Conservation (phyloP, 192 early-diverging fungal genomes). For the Coemansia sp. region DNA sequence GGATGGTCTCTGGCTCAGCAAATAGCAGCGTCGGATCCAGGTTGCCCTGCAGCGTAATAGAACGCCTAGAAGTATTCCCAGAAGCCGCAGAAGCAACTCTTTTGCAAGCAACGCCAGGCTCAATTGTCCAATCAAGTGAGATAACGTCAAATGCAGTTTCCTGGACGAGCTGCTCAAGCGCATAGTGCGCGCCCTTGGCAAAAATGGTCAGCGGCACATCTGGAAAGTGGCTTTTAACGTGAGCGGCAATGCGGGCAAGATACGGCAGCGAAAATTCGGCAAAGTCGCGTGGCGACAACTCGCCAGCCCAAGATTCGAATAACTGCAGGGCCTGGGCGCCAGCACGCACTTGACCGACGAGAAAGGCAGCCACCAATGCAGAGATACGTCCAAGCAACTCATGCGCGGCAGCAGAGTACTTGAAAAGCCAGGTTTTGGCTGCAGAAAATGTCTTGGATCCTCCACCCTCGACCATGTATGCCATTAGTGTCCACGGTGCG, state of each 20-base stretch:
- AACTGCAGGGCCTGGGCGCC: constrained; percentile 97
- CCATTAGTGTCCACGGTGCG: constrained; percentile 97
- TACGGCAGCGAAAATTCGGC: constrained; percentile 87
- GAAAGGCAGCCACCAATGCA: constrained; percentile 80
- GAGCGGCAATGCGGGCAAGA: constrained; percentile 71
- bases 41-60: constrained; percentile 83
- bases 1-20: constrained; percentile 71
- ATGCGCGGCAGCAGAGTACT: constrained; percentile 71
- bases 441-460: constrained; percentile 87
- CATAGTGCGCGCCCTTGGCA: constrained; percentile 89
- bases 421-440: constrained; percentile 90
- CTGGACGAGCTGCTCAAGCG: constrained; percentile 66
- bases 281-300: constrained; percentile 81
- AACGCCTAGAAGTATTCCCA: neutral
- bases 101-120: constrained; percentile 55
- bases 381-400: constrained; percentile 76
- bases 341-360: constrained; percentile 91
- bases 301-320: constrained; percentile 97
- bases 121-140: constrained; percentile 89
- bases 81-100: constrained; percentile 24
- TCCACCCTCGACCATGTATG: constrained; percentile 98
- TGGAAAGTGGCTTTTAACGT: constrained; percentile 64
- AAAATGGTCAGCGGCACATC: constrained; percentile 89
- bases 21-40: constrained; percentile 87
- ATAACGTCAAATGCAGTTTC: constrained; percentile 78